phyloP scores from a whole-genome alignment of 2,329 filamentous ascomycete genomes.

The Orbilia brochopaga region DNA sequence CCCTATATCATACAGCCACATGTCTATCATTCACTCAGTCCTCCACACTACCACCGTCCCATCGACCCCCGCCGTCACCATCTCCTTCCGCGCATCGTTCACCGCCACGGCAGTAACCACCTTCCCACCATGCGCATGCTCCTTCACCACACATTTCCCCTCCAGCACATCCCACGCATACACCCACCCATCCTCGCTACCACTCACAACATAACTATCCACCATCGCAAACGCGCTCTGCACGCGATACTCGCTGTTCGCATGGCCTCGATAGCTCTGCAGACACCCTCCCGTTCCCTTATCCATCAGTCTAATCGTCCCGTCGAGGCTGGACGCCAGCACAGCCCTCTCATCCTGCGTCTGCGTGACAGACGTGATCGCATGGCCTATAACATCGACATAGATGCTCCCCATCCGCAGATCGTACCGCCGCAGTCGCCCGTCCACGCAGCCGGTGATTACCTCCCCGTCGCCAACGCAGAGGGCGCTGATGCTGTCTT shows the following conservation, averaged over 20 bases:
- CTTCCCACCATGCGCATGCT: slow-evolving; percentile 53
- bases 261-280: slow-evolving; percentile 54
- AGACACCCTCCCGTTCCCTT: slow-evolving; percentile 53
- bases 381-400: slow-evolving; percentile 53
- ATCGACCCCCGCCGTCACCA: slow-evolving; percentile 54
- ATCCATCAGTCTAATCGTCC: slow-evolving; percentile 54
- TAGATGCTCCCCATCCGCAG: slow-evolving; percentile 54
- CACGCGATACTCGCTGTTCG: slow-evolving; percentile 53
- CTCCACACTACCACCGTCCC: slow-evolving; percentile 51
- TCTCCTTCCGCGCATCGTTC: slow-evolving; percentile 54
- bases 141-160: slow-evolving; percentile 51
- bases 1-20: not conserved
- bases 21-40: slow-evolving; percentile 19
- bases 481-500: slow-evolving; percentile 61
- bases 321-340: slow-evolving; percentile 53
- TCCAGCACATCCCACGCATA: slow-evolving; percentile 55
- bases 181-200: slow-evolving; percentile 54
- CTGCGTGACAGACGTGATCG: slow-evolving; percentile 52
- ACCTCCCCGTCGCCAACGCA: slow-evolving; percentile 72
- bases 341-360: slow-evolving; percentile 53
- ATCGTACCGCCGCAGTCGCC: slow-evolving; percentile 54
- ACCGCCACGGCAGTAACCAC: slow-evolving; percentile 53
- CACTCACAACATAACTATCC: slow-evolving; percentile 54
- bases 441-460: slow-evolving; percentile 54
- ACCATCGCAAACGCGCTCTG: slow-evolving; percentile 52